phyloP scores from a whole-genome alignment of 805 yeast genomes.

The Maudiozyma bulderi region DNA sequence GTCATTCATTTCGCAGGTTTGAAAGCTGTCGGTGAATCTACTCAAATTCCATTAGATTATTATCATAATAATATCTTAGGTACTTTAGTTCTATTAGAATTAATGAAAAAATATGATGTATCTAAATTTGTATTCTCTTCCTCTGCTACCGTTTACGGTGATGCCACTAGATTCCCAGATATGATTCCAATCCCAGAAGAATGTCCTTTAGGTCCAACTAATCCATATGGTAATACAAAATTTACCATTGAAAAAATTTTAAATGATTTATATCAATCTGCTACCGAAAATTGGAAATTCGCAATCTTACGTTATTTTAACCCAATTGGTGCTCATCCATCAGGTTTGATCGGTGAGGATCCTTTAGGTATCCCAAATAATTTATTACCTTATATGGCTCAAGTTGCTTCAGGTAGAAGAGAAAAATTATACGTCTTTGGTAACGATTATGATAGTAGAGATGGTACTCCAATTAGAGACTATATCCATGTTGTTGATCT shows the following conservation, averaged over 20 bases:
- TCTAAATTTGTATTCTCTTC: constrained; percentile 60
- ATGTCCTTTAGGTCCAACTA: constrained; percentile 65
- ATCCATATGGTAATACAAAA: constrained; percentile 74
- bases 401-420: constrained; percentile 65
- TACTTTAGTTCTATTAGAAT: constrained; percentile 47
- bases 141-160: constrained; percentile 79
- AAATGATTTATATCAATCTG: constrained; percentile 42
- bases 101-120: constrained; percentile 39
- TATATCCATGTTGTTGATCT: constrained; percentile 75
- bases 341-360: constrained; percentile 74
- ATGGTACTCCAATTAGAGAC: constrained; percentile 77
- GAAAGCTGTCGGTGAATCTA: constrained; percentile 76
- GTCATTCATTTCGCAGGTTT: constrained; percentile 77
- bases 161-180: constrained; percentile 40
- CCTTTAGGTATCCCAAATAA: constrained; percentile 73
- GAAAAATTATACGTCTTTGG: constrained; percentile 63
- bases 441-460: constrained; percentile 57
- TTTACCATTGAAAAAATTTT: constrained; percentile 52
- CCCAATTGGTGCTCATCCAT: constrained; percentile 81
- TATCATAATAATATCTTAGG: constrained; percentile 63
- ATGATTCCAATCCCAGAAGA: constrained; percentile 74
- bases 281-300: constrained; percentile 33
- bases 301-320: constrained; percentile 72
- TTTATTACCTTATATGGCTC: constrained; percentile 64
- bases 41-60: constrained; percentile 55